phyloP scores from a whole-genome alignment of 371 early-diverging fungal genomes.

The Circinella minor region DNA sequence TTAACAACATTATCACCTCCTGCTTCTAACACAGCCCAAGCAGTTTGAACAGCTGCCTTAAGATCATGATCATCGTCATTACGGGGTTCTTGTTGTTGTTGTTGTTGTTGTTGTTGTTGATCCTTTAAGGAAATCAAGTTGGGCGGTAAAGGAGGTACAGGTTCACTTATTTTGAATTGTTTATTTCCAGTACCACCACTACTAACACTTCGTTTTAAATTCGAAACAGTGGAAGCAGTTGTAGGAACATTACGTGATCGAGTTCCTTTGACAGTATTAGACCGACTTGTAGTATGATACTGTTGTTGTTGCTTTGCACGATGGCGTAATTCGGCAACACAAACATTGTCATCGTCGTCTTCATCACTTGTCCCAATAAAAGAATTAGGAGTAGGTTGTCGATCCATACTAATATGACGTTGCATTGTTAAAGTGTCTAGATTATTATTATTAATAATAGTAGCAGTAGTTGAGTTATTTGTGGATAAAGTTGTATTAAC shows the following conservation, averaged over 20 bases:
- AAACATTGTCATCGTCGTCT: slow-evolving; percentile 44
- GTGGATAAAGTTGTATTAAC: slow-evolving; percentile 1
- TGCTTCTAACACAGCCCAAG: slow-evolving; percentile 28
- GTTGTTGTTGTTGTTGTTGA: not conserved
- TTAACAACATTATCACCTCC: slow-evolving; percentile 1
- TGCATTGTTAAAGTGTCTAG: slow-evolving; percentile 3
- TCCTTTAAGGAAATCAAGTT: not conserved
- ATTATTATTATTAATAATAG: not conserved
- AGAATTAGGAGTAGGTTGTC: too few species aligned
- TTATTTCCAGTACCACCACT: slow-evolving; percentile 11
- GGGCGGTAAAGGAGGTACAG: not conserved
- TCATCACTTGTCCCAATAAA: slow-evolving; percentile 10
- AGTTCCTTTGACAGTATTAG: not conserved
- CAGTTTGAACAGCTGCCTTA: slow-evolving; percentile 36
- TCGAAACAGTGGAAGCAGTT: not conserved
- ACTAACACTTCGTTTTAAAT: slow-evolving; percentile 9
- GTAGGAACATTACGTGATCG: not conserved
- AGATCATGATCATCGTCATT: slow-evolving; percentile 37
- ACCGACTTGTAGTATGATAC: not conserved
- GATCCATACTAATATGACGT: not conserved
- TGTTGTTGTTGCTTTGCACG: not conserved
- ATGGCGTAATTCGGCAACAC: slow-evolving; percentile 27
- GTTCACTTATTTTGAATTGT: slow-evolving; percentile 1
- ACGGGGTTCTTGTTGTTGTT: not conserved
- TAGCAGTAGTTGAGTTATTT: not conserved